These are phyloP conservation scores for Raphanus raphanistrum DNA, from an alignment of 345 rosid genomes.

Conservation along the genomic window DNA sequence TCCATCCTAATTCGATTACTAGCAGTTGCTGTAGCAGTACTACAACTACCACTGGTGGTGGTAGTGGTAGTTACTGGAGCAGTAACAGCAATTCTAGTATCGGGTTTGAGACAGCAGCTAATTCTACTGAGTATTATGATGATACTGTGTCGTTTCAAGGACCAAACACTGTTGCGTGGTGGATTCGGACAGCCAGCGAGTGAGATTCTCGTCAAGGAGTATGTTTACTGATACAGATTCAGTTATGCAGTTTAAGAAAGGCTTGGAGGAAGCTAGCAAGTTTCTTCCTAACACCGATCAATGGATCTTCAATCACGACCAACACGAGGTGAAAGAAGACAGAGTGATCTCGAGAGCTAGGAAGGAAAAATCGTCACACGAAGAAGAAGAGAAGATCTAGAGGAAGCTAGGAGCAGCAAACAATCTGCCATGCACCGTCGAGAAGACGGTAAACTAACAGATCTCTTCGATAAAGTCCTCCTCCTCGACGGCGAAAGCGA, in stretches of 20 bases:
- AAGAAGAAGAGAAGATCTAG: conserved; percentile 52
- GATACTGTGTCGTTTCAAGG: conserved; percentile 25
- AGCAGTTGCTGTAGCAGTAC: conserved; percentile 17
- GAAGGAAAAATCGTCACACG: conserved; percentile 66
- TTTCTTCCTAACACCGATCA: conserved; percentile 67
- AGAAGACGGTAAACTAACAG: conserved; percentile 63
- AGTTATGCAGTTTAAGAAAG: conserved; percentile 65
- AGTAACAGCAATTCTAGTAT: conserved; percentile 18
- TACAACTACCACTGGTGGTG: background rate
- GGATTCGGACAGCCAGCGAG: conserved; percentile 41
- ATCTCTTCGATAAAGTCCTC: conserved; percentile 70
- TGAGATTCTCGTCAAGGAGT: conserved; percentile 53
- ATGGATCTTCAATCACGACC: conserved; percentile 44
- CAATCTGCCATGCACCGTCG: conserved; percentile 51
- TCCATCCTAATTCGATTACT: conserved; percentile 32
- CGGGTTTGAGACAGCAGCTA: conserved; percentile 8
- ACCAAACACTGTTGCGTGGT: conserved; percentile 16
- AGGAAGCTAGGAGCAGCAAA: conserved; percentile 66
- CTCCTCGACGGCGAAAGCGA: conserved; percentile 39
- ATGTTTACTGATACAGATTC: conserved; percentile 59
- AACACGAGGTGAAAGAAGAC: conserved; percentile 42
- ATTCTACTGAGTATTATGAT: conserved; percentile 29
- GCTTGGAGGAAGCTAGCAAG: conserved; percentile 83
- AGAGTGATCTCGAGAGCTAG: conserved; percentile 42
- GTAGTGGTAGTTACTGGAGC: conserved; percentile 19